A percentile compares a stretch with the other conserved stretches of the same genome.
Evolutionary conservation across 306 rosid species (phyloP).

Genomic region (Glycine tomentella): DNA sequence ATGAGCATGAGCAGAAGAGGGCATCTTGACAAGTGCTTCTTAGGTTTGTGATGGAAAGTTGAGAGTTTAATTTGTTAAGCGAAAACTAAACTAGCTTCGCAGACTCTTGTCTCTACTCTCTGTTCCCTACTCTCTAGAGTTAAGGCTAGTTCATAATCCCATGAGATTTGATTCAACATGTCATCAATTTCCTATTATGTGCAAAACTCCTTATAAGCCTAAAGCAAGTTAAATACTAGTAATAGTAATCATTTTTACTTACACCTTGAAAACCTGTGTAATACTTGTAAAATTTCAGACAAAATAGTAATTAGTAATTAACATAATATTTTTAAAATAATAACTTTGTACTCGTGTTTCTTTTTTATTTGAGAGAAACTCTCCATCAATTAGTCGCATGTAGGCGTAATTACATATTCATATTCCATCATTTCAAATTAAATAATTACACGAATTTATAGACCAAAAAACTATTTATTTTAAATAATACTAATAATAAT

Average conservation of each 20-base stretch:
- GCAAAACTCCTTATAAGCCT: too few species aligned
- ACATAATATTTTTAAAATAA: neutral
- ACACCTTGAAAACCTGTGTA: neutral
- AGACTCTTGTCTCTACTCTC: too few species aligned
- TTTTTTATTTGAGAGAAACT: neutral
- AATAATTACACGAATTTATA: neutral
- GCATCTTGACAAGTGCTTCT: constrained; percentile 54
- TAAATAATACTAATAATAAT: neutral
- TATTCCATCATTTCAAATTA: neutral
- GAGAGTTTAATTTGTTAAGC: constrained; percentile 4
- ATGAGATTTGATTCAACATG: neutral
- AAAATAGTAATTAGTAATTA: neutral
- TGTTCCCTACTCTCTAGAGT: neutral
- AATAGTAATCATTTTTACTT: neutral
- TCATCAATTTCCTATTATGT: neutral
- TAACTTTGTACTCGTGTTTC: neutral
- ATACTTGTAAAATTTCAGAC: neutral
- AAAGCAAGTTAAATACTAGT: too few species aligned
- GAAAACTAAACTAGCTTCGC: constrained; percentile 16
- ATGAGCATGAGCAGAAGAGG: constrained; percentile 41
- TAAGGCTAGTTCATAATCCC: too few species aligned
- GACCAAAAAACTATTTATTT: neutral
- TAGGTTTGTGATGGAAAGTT: constrained; percentile 9
- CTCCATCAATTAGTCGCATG: neutral
- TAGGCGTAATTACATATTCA: neutral